Conservation (phyloP, 306 rosid genomes). For the Cercis canadensis region DNA sequence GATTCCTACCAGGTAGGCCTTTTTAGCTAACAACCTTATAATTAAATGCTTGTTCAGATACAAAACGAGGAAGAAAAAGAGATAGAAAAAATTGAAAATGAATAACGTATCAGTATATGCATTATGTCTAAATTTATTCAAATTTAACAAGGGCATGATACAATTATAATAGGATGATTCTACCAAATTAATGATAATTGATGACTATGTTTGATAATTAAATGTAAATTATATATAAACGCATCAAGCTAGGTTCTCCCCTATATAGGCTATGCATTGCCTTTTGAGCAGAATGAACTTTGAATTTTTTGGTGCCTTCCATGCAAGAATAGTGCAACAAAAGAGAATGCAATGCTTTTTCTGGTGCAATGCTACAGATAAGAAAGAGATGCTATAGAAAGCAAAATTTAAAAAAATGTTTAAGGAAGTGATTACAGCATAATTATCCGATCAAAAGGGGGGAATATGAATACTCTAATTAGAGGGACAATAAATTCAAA, state of each 20-base stretch:
- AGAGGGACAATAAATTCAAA: too few relatives aligned
- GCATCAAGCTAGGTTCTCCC: slow-evolving; percentile 37
- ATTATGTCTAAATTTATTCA: too few relatives aligned
- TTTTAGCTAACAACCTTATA: slow-evolving; percentile 19
- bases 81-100: too few relatives aligned
- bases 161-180: slow-evolving; percentile 18
- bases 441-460: slow-evolving; percentile 1
- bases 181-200: neutral
- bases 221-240: neutral
- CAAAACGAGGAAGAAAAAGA: too few relatives aligned
- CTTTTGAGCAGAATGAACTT: slow-evolving; percentile 1
- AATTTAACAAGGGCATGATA: neutral
- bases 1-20: slow-evolving; percentile 6
- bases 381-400: slow-evolving; percentile 33
- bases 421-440: slow-evolving; percentile 28
- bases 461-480: neutral
- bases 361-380: too few relatives aligned
- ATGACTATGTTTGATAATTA: neutral
- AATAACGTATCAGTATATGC: too few relatives aligned
- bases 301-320: neutral
- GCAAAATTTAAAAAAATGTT: slow-evolving; percentile 2
- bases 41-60: too few relatives aligned
- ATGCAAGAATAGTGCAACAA: slow-evolving; percentile 1
- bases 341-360: neutral
- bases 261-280: neutral